Conservation (phyloP, 495 filamentous ascomycete species). For the Corynascus novoguineensis region DNA sequence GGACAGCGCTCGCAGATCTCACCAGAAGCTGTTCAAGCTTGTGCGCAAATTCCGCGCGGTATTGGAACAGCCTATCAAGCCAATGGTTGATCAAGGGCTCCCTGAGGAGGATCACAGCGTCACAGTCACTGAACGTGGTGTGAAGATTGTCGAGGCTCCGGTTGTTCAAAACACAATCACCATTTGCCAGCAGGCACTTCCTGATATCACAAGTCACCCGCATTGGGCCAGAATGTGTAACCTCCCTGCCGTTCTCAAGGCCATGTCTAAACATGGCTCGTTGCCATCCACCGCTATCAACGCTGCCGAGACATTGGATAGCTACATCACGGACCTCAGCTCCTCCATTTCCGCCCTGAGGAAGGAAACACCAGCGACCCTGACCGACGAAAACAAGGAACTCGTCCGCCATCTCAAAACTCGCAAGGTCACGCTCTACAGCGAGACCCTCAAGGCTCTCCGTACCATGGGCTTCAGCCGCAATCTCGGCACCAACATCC, state of each 20-base stretch:
- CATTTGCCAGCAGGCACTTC: slow-evolving; percentile 48
- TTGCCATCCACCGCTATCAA: slow-evolving; percentile 50
- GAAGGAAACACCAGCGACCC: slow-evolving; percentile 67
- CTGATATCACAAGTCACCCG: slow-evolving; percentile 50
- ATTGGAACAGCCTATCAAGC: slow-evolving; percentile 64
- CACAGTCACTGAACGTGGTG: background rate
- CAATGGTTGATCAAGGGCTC: slow-evolving; percentile 59
- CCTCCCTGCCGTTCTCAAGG: slow-evolving; percentile 52
- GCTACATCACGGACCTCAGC: slow-evolving; percentile 61
- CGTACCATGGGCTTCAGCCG: slow-evolving; percentile 83
- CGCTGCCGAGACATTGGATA: slow-evolving; percentile 54
- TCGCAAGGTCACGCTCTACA: slow-evolving; percentile 84
- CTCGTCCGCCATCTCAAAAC: slow-evolving; percentile 79
- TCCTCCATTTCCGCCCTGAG: slow-evolving; percentile 64
- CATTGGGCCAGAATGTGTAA: slow-evolving; percentile 65
- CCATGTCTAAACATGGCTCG: slow-evolving; percentile 44
- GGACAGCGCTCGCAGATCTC: slow-evolving; percentile 84
- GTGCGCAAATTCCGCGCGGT: slow-evolving; percentile 79
- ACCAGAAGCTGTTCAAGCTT: slow-evolving; percentile 84
- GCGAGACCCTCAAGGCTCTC: slow-evolving; percentile 74
- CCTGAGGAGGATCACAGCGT: slow-evolving; percentile 43
- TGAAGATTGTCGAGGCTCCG: slow-evolving; percentile 27
- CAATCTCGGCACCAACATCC: slow-evolving; percentile 62
- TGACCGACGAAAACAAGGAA: slow-evolving; percentile 79
- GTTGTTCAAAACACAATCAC: slow-evolving; percentile 42